phyloP scores from a whole-genome alignment of 2,329 filamentous ascomycete genomes.

The Annulohypoxylon truncatum region DNA sequence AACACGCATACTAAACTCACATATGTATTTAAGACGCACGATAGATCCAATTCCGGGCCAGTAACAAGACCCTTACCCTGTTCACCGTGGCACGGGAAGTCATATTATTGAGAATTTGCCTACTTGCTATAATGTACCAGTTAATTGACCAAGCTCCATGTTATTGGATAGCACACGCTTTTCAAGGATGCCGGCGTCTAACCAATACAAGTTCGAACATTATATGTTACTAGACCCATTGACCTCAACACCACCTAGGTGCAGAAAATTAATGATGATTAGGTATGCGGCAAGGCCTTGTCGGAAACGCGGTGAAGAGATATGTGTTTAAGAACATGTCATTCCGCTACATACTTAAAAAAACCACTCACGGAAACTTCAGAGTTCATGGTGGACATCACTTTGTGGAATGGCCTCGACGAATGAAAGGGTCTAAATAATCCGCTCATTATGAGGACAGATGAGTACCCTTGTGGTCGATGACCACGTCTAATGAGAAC shows the following conservation, averaged over 20 bases:
- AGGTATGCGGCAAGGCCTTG: neutral
- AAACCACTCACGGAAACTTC: constrained; percentile 20
- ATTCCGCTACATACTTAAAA: constrained; percentile 7
- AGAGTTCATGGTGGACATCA: constrained; percentile 10
- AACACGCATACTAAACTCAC: neutral
- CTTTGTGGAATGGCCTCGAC: constrained; percentile 13
- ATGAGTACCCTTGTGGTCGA: constrained; percentile 28
- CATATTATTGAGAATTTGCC: constrained; percentile 15
- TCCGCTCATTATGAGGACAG: constrained; percentile 20
- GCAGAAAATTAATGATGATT: neutral
- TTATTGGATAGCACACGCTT: constrained; percentile 15
- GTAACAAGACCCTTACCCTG: no score
- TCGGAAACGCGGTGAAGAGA: constrained; percentile 32
- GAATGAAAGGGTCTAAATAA: constrained; percentile 24
- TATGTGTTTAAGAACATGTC: constrained; percentile 1
- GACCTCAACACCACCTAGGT: constrained; percentile 5
- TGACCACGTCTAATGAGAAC: constrained; percentile 17
- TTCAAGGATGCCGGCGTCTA: constrained; percentile 17
- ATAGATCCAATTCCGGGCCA: neutral
- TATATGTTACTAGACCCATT: constrained; percentile 22
- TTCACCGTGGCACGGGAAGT: neutral
- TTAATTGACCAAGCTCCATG: constrained; percentile 5
- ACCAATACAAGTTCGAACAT: constrained; percentile 16
- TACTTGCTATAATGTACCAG: neutral
- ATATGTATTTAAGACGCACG: neutral